Conservation (phyloP, 768 basidiomycete species). For the Mycena albidolilacea region DNA sequence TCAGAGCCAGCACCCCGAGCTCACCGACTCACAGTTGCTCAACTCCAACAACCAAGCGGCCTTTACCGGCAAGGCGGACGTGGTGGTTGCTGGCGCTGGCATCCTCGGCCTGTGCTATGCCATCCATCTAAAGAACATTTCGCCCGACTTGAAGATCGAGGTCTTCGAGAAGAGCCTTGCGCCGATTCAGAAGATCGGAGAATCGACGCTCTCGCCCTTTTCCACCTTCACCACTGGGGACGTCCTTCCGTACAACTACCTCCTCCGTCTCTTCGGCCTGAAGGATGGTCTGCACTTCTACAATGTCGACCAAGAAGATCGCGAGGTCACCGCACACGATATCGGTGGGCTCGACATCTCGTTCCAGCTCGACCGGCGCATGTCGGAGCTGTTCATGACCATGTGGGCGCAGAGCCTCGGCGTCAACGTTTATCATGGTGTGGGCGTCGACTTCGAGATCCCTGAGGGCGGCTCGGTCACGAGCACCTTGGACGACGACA, state of each 20-base stretch:
- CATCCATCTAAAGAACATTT: constrained; percentile 34
- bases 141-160: constrained; percentile 33
- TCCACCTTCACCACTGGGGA: constrained; percentile 30
- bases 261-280: constrained; percentile 30
- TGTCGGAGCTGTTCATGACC: constrained; percentile 34
- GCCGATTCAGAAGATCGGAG: constrained; percentile 34
- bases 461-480: constrained; percentile 18
- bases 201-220: constrained; percentile 21
- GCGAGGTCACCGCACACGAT: constrained; percentile 19
- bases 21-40: constrained; percentile 27
- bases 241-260: constrained; percentile 23
- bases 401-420: constrained; percentile 34
- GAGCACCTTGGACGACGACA: neutral
- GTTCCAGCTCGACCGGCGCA: constrained; percentile 30
- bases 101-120: constrained; percentile 38
- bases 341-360: constrained; percentile 33
- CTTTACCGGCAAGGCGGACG: constrained; percentile 27
- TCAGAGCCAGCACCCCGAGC: constrained; percentile 14
- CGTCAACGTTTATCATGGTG: constrained; percentile 30
- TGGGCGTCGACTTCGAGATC: constrained; percentile 27
- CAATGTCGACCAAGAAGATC: constrained; percentile 24
- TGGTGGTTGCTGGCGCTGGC: constrained; percentile 35
- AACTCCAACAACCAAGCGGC: constrained; percentile 28
- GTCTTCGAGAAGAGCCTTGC: constrained; percentile 36
- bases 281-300: constrained; percentile 33